Evolutionary conservation across 768 basidiomycete species (phyloP).

Genomic region (Tricholoma hemisulphureum): DNA sequence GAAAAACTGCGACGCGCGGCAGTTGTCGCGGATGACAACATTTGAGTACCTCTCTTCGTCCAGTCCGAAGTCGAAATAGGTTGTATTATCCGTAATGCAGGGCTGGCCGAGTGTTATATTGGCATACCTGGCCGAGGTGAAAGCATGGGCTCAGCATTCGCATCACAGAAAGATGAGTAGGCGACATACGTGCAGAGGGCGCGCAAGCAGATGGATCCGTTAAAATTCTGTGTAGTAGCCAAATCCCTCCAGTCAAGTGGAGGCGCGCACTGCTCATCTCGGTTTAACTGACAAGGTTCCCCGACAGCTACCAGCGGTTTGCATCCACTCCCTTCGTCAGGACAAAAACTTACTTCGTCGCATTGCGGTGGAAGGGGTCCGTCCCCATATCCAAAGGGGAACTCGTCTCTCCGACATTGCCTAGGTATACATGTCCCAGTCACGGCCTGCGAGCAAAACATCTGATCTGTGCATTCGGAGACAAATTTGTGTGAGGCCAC

Average conservation of each 20-base stretch:
- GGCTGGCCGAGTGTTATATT: conserved; percentile 50
- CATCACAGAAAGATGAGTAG: conserved; percentile 47
- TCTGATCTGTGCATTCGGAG: conserved; percentile 58
- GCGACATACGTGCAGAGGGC: conserved; percentile 54
- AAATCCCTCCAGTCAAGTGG: conserved; percentile 41
- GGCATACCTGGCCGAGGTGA: conserved; percentile 42
- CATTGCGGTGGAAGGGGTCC: conserved; percentile 54
- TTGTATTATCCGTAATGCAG: conserved; percentile 53
- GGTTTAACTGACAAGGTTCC: conserved; percentile 53
- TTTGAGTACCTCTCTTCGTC: conserved; percentile 42
- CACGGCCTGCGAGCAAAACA: conserved; percentile 48
- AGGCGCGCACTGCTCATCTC: conserved; percentile 56
- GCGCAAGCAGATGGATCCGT: conserved; percentile 59
- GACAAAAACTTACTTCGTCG: conserved; percentile 53
- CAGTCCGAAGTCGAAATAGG: conserved; percentile 47
- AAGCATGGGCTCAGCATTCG: background rate
- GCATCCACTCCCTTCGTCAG: conserved; percentile 66
- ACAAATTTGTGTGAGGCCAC: conserved; percentile 53
- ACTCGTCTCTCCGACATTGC: conserved; percentile 60
- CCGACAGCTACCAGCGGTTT: conserved; percentile 40
- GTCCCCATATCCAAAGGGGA: conserved; percentile 48
- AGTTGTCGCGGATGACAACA: conserved; percentile 59
- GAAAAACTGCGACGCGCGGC: conserved; percentile 45
- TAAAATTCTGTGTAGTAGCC: conserved; percentile 41
- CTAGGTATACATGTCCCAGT: conserved; percentile 51